Conservation (phyloP, 1,284 basidiomycete genomes). For the Trametes hirsuta region DNA sequence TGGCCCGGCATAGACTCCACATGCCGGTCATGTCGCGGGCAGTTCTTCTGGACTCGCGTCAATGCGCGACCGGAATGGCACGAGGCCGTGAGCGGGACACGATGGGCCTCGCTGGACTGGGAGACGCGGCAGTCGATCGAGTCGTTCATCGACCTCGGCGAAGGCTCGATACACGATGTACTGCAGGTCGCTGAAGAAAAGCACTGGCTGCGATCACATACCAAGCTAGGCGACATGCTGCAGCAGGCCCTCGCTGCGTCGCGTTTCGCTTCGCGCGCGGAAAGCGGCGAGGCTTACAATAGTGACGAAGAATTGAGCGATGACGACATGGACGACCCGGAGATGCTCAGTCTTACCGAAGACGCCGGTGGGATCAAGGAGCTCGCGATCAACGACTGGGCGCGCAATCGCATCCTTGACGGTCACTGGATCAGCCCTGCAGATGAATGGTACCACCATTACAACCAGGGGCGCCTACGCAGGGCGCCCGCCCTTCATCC, state of each 20-base stretch:
- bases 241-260: slow-evolving; percentile 66
- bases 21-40: slow-evolving; percentile 62
- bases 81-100: slow-evolving; percentile 58
- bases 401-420: slow-evolving; percentile 67
- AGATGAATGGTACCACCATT: slow-evolving; percentile 60
- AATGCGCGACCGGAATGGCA: slow-evolving; percentile 48
- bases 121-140: slow-evolving; percentile 65
- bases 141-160: slow-evolving; percentile 69
- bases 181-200: slow-evolving; percentile 64
- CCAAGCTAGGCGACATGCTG: slow-evolving; percentile 66
- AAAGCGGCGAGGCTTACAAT: slow-evolving; percentile 43
- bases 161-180: slow-evolving; percentile 69
- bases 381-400: slow-evolving; percentile 74
- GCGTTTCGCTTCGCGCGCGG: slow-evolving; percentile 42
- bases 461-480: slow-evolving; percentile 42
- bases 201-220: slow-evolving; percentile 65
- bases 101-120: slow-evolving; percentile 57
- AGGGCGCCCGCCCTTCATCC: slow-evolving; percentile 62
- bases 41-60: slow-evolving; percentile 65
- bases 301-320: slow-evolving; percentile 47
- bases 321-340: slow-evolving; percentile 63
- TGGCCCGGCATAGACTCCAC: slow-evolving; percentile 69
- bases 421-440: slow-evolving; percentile 75
- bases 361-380: slow-evolving; percentile 62
- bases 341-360: slow-evolving; percentile 61